A percentile compares a stretch with the other conserved stretches of the same genome.
phyloP scores from a whole-genome alignment of 352 stramenopile species.

The Pythium aquatile region DNA sequence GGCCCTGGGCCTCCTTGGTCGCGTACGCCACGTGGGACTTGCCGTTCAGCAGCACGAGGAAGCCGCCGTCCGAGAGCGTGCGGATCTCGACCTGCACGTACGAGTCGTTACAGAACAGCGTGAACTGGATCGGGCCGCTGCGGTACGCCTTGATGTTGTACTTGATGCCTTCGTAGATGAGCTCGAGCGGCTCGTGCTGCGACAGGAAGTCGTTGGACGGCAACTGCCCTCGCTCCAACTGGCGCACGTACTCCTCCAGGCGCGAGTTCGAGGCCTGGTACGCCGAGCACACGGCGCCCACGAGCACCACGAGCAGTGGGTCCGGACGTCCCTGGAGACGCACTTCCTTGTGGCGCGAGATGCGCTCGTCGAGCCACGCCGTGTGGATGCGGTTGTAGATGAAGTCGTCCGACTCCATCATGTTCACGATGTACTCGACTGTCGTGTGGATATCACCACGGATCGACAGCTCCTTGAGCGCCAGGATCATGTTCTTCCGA shows the following conservation, averaged over 20 bases:
- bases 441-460: slow-evolving; percentile 99
- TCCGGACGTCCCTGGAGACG: slow-evolving; percentile 79
- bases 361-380: slow-evolving; percentile 98
- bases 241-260: slow-evolving; percentile 76
- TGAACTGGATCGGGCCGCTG: slow-evolving; percentile 91
- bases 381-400: slow-evolving; percentile 99
- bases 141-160: slow-evolving; percentile 94
- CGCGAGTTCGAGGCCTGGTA: slow-evolving; percentile 77
- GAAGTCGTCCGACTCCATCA: slow-evolving; percentile 99
- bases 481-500: slow-evolving; percentile 97
- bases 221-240: slow-evolving; percentile 91
- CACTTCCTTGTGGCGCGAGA: slow-evolving; percentile 92
- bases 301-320: slow-evolving; percentile 84
- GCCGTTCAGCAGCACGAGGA: slow-evolving; percentile 96
- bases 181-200: slow-evolving; percentile 88
- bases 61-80: slow-evolving; percentile 96
- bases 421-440: slow-evolving; percentile 99
- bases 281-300: slow-evolving; percentile 84
- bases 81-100: slow-evolving; percentile 94
- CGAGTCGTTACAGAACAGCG: slow-evolving; percentile 87
- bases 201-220: slow-evolving; percentile 87
- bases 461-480: slow-evolving; percentile 99
- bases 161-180: slow-evolving; percentile 99
- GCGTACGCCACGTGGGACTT: slow-evolving; percentile 97
- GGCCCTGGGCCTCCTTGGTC: slow-evolving; percentile 86